phyloP scores from a whole-genome alignment of 192 early-diverging fungal species.

The Kappamyces sp. region DNA sequence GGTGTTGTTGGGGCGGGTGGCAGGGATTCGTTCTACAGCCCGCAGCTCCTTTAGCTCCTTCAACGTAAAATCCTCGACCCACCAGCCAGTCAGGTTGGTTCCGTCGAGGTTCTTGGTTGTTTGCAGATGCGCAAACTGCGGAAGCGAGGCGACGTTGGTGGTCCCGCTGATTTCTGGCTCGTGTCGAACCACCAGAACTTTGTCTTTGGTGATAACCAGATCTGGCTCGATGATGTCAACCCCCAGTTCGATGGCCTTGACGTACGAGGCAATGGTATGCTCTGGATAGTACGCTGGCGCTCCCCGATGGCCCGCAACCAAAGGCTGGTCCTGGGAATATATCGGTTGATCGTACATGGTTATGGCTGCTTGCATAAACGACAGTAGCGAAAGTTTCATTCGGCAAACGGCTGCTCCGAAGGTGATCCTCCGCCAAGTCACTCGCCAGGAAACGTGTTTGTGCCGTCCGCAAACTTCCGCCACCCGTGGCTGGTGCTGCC shows the following conservation, averaged over 20 bases:
- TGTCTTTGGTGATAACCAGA: background rate
- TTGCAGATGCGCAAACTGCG: background rate
- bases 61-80: background rate
- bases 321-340: background rate
- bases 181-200: background rate
- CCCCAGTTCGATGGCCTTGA: background rate
- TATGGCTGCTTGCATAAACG: no score
- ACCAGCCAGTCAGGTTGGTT: background rate
- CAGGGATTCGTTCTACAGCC: background rate
- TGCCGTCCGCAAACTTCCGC: no score
- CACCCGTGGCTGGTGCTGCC: no score
- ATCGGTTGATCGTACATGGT: no score
- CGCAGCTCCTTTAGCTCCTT: background rate
- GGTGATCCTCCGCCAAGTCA: no score
- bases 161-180: background rate
- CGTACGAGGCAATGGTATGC: background rate
- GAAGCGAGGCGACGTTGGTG: background rate
- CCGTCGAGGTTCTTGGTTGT: background rate
- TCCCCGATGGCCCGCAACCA: background rate
- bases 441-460: no score
- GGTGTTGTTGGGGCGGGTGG: background rate
- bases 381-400: no score
- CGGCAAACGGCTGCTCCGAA: no score
- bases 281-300: background rate
- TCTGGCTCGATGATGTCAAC: background rate